Conservation (phyloP, 2,329 filamentous ascomycete genomes). For the Cercospora zeina region DNA sequence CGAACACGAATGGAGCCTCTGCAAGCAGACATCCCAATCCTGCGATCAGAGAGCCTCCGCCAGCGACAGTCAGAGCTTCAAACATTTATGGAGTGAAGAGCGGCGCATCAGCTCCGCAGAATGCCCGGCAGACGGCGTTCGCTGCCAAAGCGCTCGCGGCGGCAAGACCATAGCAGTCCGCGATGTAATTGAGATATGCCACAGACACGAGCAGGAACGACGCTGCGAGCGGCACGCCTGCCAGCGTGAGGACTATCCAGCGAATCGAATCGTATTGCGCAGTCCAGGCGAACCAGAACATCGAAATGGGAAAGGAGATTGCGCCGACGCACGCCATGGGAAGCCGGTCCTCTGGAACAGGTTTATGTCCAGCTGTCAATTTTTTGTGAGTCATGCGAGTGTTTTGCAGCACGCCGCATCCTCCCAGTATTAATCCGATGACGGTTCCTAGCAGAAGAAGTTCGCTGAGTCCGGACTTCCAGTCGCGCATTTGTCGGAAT, state of each 20-base stretch:
- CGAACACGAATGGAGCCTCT: background rate
- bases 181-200: background rate
- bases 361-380: conserved; percentile 40
- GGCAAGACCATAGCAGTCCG: background rate
- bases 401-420: conserved; percentile 46
- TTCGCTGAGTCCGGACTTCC: conserved; percentile 60
- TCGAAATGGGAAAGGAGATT: conserved; percentile 38
- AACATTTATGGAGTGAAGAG: background rate
- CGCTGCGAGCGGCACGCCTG: conserved; percentile 34
- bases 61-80: background rate
- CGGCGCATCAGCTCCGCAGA: background rate
- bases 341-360: conserved; percentile 46
- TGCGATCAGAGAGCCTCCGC: background rate
- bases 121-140: background rate
- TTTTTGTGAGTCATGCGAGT: conserved; percentile 45
- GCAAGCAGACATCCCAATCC: background rate
- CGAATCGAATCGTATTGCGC: conserved; percentile 46
- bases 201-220: background rate
- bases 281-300: conserved; percentile 43
- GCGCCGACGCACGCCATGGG: conserved; percentile 32
- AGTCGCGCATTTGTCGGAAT: conserved; percentile 61
- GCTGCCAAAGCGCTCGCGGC: background rate
- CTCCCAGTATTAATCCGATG: conserved; percentile 52
- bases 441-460: conserved; percentile 50
- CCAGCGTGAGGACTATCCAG: conserved; percentile 51